Evolutionary conservation across 257 asterid genomes (phyloP).

Genomic region (Orobanche coerulescens): DNA sequence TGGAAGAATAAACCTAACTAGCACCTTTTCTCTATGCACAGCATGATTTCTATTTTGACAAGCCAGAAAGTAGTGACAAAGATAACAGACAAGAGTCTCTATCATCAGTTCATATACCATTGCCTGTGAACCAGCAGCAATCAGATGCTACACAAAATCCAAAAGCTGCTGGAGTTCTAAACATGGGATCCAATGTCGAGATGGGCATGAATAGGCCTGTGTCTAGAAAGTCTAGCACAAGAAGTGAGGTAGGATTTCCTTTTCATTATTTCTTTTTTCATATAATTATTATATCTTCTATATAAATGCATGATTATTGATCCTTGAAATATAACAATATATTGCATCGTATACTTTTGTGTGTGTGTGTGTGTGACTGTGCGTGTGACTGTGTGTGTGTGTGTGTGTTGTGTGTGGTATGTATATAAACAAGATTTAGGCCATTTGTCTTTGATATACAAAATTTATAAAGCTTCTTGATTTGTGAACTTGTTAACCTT

Average conservation of each 20-base stretch:
- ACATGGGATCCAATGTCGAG: conserved; percentile 9
- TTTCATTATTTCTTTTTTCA: neutral
- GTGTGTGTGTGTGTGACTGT: too few relatives aligned
- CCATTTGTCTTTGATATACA: neutral
- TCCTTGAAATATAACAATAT: neutral
- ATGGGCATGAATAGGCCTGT: conserved; percentile 22
- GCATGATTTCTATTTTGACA: conserved; percentile 35
- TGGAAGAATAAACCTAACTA: neutral
- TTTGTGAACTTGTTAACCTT: neutral
- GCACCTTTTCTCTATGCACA: conserved; percentile 21
- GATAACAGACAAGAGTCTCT: conserved; percentile 38
- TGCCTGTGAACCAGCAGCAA: conserved; percentile 34
- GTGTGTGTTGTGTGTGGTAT: too few relatives aligned
- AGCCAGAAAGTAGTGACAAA: conserved; percentile 30
- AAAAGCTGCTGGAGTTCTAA: conserved; percentile 20
- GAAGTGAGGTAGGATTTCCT: conserved; percentile 48
- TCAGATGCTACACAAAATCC: conserved; percentile 27
- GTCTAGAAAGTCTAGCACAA: conserved; percentile 48
- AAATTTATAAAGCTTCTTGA: neutral
- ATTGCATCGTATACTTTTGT: too few relatives aligned
- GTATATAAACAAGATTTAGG: too few relatives aligned
- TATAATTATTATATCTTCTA: neutral
- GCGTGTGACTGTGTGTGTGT: too few relatives aligned
- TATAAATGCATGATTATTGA: neutral
- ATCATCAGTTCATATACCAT: conserved; percentile 18